Conservation (phyloP, 2,329 filamentous ascomycete genomes). For the Apiospora pterosperma region DNA sequence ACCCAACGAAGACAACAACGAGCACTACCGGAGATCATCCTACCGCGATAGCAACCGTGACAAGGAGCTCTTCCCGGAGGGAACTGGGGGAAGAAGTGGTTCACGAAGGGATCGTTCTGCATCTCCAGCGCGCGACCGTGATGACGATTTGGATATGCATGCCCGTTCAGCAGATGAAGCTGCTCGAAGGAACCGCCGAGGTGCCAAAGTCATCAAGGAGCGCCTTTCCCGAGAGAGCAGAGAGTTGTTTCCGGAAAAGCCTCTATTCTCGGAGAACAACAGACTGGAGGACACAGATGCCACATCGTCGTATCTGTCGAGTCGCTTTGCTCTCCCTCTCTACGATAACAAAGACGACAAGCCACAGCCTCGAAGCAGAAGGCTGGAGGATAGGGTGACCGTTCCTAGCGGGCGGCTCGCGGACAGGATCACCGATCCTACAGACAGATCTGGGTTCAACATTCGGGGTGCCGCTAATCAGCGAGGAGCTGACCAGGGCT, state of each 20-base stretch:
- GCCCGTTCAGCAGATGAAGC: conserved; percentile 24
- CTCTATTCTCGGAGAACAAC: conserved; percentile 36
- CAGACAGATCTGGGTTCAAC: conserved; percentile 40
- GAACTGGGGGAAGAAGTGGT: conserved; percentile 22
- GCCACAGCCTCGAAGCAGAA: conserved; percentile 14
- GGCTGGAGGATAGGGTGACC: conserved; percentile 27
- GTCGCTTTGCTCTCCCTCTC: conserved; percentile 45
- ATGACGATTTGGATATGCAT: conserved; percentile 38
- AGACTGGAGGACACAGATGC: conserved; percentile 51
- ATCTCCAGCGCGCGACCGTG: conserved; percentile 43
- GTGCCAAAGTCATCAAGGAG: conserved; percentile 43
- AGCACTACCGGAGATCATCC: conserved; percentile 19
- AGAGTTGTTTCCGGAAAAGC: conserved; percentile 56
- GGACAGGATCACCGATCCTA: conserved; percentile 30
- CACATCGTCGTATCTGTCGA: conserved; percentile 48
- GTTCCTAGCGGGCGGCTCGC: conserved; percentile 24
- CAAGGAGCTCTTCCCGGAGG: conserved; percentile 62
- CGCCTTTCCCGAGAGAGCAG: conserved; percentile 38
- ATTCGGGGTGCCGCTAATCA: conserved; percentile 58
- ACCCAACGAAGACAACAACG: conserved; percentile 21
- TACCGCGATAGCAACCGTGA: conserved; percentile 39
- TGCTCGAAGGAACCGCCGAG: conserved; percentile 37
- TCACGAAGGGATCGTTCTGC: conserved; percentile 46
- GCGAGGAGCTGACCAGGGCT: conserved; percentile 43
- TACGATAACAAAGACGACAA: conserved; percentile 38